Base-by-base conservation (phyloP, 2,329 filamentous ascomycete genomes). In the Fusarium proliferatum region DNA sequence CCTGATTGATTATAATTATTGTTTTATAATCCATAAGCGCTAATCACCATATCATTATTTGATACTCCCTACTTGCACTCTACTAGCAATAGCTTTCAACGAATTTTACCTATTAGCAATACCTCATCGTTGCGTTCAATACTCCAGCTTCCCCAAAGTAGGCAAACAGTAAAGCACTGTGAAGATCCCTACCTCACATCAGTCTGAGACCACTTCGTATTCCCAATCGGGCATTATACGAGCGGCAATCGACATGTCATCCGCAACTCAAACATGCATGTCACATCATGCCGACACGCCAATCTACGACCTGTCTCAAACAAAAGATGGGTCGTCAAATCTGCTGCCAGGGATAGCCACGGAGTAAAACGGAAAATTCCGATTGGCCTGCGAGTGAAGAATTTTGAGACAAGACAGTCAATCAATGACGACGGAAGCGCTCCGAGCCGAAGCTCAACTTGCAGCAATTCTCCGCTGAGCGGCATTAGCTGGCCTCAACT, bases 1-100 rank as follows among this genome's bases (percentile, higher is more conserved):
- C 8, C 13, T 7, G 0, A 5, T 13, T 23, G 1, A 13, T 23
- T 5, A 19, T 1, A 19, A 11, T 33, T 33, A 13, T 33, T 33
- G 33, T 13, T 33, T 33, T 12, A 12, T 13, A 33, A 33, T 12
- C 10, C 12, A 33, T 33, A 2, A 13, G 33, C 33, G 33, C 33
- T 13, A 33, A 33, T 33, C 6, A 1, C 33, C 1, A 5, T 45
- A 19, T 12, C 26, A 2, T 8, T 11, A 42, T 15, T 1, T 16
- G 12, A 33, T 13, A 33, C 26, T 26, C 26, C 26, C 4, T 26
- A 26, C 33, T n/a, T 23, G 11, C 5, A 17, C 1, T 11, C 6
- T 11, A 43, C 7, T 33, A 33, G 33, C 33, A 12, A 33, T 33
- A 2, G 33, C 30, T 8, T 10, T 10, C 7, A 9, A 30, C 28